These are phyloP conservation scores for Penicillium brevicompactum DNA, from an alignment of 2,329 filamentous ascomycete genomes.

Conservation along the genomic window DNA sequence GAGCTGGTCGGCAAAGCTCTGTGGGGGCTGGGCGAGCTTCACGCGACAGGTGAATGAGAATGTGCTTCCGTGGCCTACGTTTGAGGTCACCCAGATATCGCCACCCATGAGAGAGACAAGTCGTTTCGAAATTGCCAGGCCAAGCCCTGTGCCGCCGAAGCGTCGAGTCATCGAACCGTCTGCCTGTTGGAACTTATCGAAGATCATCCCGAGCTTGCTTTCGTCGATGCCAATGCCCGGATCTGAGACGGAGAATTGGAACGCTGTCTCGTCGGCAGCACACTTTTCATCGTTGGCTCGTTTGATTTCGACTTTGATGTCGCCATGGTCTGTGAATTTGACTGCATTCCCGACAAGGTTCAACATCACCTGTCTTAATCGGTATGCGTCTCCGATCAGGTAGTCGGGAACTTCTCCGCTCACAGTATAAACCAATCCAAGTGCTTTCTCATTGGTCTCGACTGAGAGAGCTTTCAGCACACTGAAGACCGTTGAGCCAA, in stretches of 20 bases:
- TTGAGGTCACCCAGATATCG: conserved; percentile 89
- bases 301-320: conserved; percentile 85
- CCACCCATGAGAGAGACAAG: conserved; percentile 93
- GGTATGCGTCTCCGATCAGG: conserved; percentile 90
- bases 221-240: conserved; percentile 92
- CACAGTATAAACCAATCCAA: conserved; percentile 87
- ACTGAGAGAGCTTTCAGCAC: conserved; percentile 92
- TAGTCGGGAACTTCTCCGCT: conserved; percentile 89
- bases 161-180: conserved; percentile 93
- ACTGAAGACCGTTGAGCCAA: conserved; percentile 90
- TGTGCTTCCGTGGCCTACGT: conserved; percentile 81
- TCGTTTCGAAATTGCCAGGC: conserved; percentile 91
- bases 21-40: conserved; percentile 74
- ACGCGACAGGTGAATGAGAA: conserved; percentile 94
- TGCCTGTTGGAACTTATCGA: conserved; percentile 96
- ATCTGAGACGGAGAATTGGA: conserved; percentile 90
- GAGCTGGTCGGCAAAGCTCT: conserved; percentile 73
- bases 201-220: conserved; percentile 92
- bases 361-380: conserved; percentile 88
- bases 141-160: conserved; percentile 89
- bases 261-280: conserved; percentile 74
- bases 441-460: conserved; percentile 91
- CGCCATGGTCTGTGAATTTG: conserved; percentile 93
- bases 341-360: conserved; percentile 96
- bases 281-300: conserved; percentile 61